Base-by-base conservation (phyloP, 2,329 filamentous ascomycete genomes). In the Aspergillus quadricinctus region DNA sequence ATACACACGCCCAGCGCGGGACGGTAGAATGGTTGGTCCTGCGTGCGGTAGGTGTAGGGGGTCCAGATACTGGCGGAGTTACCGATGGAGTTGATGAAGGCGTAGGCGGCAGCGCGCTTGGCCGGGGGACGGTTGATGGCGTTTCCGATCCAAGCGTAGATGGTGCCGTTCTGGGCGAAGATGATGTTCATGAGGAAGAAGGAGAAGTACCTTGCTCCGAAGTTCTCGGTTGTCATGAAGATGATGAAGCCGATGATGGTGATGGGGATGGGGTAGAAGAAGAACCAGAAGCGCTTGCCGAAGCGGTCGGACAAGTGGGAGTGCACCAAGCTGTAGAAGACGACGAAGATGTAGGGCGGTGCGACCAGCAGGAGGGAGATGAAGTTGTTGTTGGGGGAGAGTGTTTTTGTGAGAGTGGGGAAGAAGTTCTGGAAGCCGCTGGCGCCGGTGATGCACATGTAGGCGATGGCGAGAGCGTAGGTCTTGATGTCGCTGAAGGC, bases 351-450 rank as follows among this genome's bases (percentile, higher is more conserved):
- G 64, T 83, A 83, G 0, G 81, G 81, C 1, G 81, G 80, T 0
- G 80, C 80, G 14, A 79, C 78, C 3, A 83, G 75, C 9, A 83
- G 69, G 19, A 83, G 66, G 0, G 81, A 80, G 29, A 81, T 71
- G 31, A 77, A 79, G 27, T 77, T 57, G 60, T 58, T 65, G 61
- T 77, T 3, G 23, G 23, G 77, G 23, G 73, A 71, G 14, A 83
- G 70, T 0, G 78, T 79, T 61, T 58, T 66, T 37, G 74, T 82
- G 61, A 79, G 74, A 0, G 80, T 78, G 0, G 81, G 81, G 68
- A 83, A 83, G 73, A 83, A 85, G 68, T 83, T 81, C 55, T 83
- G 80, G 65, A 83, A 81, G 1, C 79, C 80, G 2, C 75, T 74
- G 9, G 79, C 78, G 8, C 78, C 78, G 2, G 76, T 80, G 57